Base-by-base conservation (phyloP, 371 early-diverging fungal species). In the Coemansia sp. region DNA sequence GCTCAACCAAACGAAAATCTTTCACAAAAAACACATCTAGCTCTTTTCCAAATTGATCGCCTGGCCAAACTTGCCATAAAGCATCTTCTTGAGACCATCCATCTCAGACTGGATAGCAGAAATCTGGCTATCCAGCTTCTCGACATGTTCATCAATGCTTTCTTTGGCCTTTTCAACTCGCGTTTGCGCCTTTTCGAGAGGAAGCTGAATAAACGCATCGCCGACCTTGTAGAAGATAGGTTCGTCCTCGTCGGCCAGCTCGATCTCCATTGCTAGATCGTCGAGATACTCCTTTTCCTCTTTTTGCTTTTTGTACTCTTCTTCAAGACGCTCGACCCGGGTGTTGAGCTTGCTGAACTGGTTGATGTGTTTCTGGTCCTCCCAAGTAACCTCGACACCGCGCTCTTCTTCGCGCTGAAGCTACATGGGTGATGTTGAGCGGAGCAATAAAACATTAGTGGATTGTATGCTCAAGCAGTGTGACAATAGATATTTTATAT, bases 321-420 rank as follows among this genome's bases (percentile, higher is more conserved):
- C 93, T 68, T 95, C 94, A 25, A 94, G 81, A 54, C 87, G 86
- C 69, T 91, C 90, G 54, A 93, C 78, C 54, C 86, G 88, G 21
- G 87, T 80, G 72, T 93, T 95, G 52, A 93, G 84, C 84, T 89
- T 90, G 83, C 92, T 91, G 77, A 98, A 98, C 54, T 84, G 78
- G 84, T 98, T 98, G 83, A 98, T 98, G 59, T 90, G 90, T 64
- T 89, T 82, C 84, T 98, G 98, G 82, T 98, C 98, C 69, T 90
- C 88, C 93, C 94, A 94, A 9, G 90, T 89, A 20, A 98, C 96
- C 74, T 95, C 92, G 61, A 89, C 88, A 62, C 96, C 95, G 54
- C 86, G 87, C 68, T 94, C 94, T 50, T 93, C 87, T 42, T 89
- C 89, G 52, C 90, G 86, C 65, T 89, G 84, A 42, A 91, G 82